Conservation (phyloP, 2,329 filamentous ascomycete species). For the Aaosphaeria arxii region DNA sequence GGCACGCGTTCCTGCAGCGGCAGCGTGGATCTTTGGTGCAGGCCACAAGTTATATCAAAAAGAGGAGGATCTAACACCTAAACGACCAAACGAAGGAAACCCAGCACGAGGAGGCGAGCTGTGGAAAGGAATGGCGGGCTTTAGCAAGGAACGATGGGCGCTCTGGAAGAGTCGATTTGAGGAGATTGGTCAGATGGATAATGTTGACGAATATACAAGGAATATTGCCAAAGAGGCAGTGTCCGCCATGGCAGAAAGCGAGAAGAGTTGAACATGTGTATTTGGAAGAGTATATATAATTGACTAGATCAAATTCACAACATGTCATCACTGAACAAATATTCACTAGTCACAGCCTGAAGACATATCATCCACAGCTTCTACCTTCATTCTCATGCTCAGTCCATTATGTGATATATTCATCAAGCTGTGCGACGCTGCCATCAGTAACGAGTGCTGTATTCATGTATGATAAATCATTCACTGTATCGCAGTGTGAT, state of each 20-base stretch:
- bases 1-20: slow-evolving; percentile 25
- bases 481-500: too few species aligned
- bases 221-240: slow-evolving; percentile 20
- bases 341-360: too few species aligned
- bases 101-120: slow-evolving; percentile 22
- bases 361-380: too few species aligned
- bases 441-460: too few species aligned
- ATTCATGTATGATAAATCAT: too few species aligned
- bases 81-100: slow-evolving; percentile 27
- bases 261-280: slow-evolving; percentile 3
- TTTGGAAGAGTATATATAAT: not conserved
- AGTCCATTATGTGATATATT: too few species aligned
- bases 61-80: slow-evolving; percentile 7
- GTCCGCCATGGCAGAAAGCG: slow-evolving; percentile 26
- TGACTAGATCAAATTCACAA: not conserved
- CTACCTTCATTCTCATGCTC: too few species aligned
- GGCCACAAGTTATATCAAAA: slow-evolving; percentile 18
- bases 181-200: slow-evolving; percentile 16
- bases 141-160: slow-evolving; percentile 29
- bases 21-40: slow-evolving; percentile 23
- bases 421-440: too few species aligned
- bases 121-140: slow-evolving; percentile 27
- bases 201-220: slow-evolving; percentile 19
- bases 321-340: not conserved
- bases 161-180: slow-evolving; percentile 32